Base-by-base conservation (phyloP, 345 rosid genomes). In the Citrus inodora region DNA sequence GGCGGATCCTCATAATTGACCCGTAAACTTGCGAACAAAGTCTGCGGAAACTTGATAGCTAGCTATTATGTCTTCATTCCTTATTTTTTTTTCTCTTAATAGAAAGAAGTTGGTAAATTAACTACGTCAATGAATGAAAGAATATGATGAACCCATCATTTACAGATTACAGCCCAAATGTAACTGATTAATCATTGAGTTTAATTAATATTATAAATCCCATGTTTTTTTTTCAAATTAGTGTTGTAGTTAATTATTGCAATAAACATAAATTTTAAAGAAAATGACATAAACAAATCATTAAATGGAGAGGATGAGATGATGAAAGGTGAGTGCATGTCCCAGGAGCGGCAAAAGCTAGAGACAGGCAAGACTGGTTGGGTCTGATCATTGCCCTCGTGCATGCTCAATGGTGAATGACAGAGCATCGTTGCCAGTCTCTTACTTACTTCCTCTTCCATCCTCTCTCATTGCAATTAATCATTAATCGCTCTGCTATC, bases 301-400 rank as follows among this genome's bases (percentile, higher is more conserved):
- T 51, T 16, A 4, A 51, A 51, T 51, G 6, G 21, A 16, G 56
- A 4, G 22, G 3, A 16, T 16, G 25, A 48, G 59, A 70, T 8
- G 33, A 33, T 35, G 71, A 9, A 40, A 65, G 53, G 79, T 28
- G 32, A 22, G 30, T 17, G 24, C 24, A 16, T 6, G 58, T 53
- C 58, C 67, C 30, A 19, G 25, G 53, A 67, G 67, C 8, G 24
- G 72, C 51, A 62, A 83, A 76, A 76, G 80, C 19, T 5, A 35
- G 77, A 58, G 85, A 81, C 87, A 82, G 75, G 73, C 63, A 80
- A n/a, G 81, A 77, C 65, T 64, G 82, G 69, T 65, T 55, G 87
- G 69, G 87, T 84, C 77, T 76, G 82, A 81, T 86, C 85, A 88
- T 78, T 81, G 87, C 80, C 22, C 84, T 75, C 78, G 80, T 87